Percentiles rank a stretch among this genome's conserved stretches.
phyloP scores from a whole-genome alignment of 2,329 filamentous ascomycete genomes.

The Xylariaceae sp. region DNA sequence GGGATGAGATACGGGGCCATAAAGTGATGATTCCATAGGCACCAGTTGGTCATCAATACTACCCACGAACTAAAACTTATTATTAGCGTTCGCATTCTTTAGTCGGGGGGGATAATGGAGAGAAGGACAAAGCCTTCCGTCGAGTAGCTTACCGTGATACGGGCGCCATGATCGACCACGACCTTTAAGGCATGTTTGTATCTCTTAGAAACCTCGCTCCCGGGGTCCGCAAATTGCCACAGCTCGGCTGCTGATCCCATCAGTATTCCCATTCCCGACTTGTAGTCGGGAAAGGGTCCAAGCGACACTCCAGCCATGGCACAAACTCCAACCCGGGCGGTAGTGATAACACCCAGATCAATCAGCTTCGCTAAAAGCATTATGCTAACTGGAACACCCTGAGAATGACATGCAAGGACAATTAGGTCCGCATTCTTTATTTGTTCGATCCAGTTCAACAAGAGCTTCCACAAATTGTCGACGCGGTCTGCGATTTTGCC shows the following conservation, averaged over 20 bases:
- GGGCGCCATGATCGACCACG: conserved; percentile 78
- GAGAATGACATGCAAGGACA: conserved; percentile 90
- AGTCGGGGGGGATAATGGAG: neutral
- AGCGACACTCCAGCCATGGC: conserved; percentile 91
- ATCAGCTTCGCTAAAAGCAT: conserved; percentile 95
- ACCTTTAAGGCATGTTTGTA: conserved; percentile 79
- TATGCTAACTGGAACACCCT: conserved; percentile 91
- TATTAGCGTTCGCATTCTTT: conserved; percentile 2
- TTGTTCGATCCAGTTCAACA: conserved; percentile 94
- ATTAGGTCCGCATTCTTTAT: conserved; percentile 89
- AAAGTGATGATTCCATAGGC: conserved; percentile 90
- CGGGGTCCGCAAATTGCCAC: conserved; percentile 87
- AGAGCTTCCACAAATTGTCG: conserved; percentile 89
- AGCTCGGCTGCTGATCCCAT: conserved; percentile 92
- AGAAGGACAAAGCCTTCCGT: neutral
- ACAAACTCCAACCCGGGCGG: conserved; percentile 82
- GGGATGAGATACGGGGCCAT: conserved; percentile 84
- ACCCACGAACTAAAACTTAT: conserved; percentile 68
- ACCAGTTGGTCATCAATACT: conserved; percentile 98
- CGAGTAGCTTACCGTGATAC: conserved; percentile 63
- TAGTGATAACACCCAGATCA: conserved; percentile 82
- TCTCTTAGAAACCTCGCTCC: conserved; percentile 81
- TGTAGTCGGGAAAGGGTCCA: conserved; percentile 91
- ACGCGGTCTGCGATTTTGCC: conserved; percentile 90
- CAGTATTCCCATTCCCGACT: conserved; percentile 82